Percentiles rank a stretch among this genome's conserved stretches.
phyloP scores from a whole-genome alignment of 2,329 filamentous ascomycete species.

The Ambrosiella beaveri region DNA sequence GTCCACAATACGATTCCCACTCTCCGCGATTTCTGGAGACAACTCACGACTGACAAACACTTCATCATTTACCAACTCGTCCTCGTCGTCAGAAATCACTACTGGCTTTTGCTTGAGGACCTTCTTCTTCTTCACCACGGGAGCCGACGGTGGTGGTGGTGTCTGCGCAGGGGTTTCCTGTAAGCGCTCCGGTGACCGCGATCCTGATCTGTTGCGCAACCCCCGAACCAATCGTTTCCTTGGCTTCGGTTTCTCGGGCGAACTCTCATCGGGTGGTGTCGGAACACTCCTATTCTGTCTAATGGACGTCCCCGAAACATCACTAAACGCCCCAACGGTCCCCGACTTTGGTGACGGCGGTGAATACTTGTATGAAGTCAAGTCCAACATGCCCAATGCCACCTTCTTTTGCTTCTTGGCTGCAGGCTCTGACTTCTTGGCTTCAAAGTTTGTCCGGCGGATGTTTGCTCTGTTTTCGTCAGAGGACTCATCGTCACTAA shows the following conservation, averaged over 20 bases:
- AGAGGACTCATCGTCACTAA: constrained; percentile 36
- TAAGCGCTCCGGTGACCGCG: constrained; percentile 8
- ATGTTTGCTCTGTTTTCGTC: constrained; percentile 43
- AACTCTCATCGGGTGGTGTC: neutral
- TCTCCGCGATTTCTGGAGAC: constrained; percentile 14
- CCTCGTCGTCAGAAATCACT: constrained; percentile 23
- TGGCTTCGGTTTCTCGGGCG: neutral
- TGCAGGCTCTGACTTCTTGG: neutral
- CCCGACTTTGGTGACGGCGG: constrained; percentile 9
- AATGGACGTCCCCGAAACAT: neutral
- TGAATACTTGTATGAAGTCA: constrained; percentile 10
- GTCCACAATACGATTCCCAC: constrained; percentile 39
- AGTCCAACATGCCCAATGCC: constrained; percentile 5
- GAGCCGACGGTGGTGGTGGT: constrained; percentile 4
- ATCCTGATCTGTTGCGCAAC: constrained; percentile 11
- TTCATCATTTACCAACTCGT: constrained; percentile 25
- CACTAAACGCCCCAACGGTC: constrained; percentile 1
- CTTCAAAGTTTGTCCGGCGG: constrained; percentile 38
- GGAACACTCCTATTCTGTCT: neutral
- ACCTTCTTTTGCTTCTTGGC: constrained; percentile 4
- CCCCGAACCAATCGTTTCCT: constrained; percentile 14
- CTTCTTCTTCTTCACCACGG: constrained; percentile 4
- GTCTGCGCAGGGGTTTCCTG: neutral
- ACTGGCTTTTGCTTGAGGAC: constrained; percentile 10
- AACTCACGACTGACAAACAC: constrained; percentile 12